These are phyloP conservation scores for Solanum etuberosum DNA, from an alignment of 257 asterid genomes.

Conservation along the genomic window DNA sequence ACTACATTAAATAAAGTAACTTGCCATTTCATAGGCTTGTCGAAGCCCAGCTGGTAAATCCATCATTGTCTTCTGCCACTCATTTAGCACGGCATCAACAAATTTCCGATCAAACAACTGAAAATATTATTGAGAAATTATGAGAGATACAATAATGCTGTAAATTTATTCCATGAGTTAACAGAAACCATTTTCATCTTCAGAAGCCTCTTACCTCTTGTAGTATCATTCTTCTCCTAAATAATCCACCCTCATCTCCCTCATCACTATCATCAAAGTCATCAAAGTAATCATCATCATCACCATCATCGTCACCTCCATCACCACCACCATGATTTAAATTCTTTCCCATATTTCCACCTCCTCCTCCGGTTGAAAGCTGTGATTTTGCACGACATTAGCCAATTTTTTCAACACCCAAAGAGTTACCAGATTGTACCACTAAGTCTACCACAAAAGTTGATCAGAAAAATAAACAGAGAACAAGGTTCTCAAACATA, in stretches of 20 bases:
- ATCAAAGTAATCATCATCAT: constrained; percentile 95
- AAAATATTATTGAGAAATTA: background rate
- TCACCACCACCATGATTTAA: constrained; percentile 91
- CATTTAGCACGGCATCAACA: constrained; percentile 86
- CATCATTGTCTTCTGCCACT: constrained; percentile 97
- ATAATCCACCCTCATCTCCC: constrained; percentile 91
- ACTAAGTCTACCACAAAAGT: background rate
- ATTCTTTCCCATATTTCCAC: constrained; percentile 84
- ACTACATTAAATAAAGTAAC: background rate
- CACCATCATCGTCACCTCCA: constrained; percentile 96
- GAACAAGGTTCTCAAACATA: background rate
- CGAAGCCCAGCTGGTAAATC: constrained; percentile 97
- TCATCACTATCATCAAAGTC: constrained; percentile 95
- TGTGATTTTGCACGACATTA: constrained; percentile 11
- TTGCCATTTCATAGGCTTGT: constrained; percentile 97
- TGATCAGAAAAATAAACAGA: background rate
- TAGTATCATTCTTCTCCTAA: constrained; percentile 72
- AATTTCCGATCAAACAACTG: constrained; percentile 89
- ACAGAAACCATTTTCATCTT: background rate
- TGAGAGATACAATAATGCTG: background rate
- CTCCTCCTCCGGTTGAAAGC: constrained; percentile 89
- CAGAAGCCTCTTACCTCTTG: constrained; percentile 51
- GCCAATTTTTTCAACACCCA: background rate
- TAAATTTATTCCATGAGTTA: background rate
- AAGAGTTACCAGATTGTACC: background rate